These are phyloP conservation scores for Suillus placidus DNA, from an alignment of 768 basidiomycete genomes.

Conservation along the genomic window DNA sequence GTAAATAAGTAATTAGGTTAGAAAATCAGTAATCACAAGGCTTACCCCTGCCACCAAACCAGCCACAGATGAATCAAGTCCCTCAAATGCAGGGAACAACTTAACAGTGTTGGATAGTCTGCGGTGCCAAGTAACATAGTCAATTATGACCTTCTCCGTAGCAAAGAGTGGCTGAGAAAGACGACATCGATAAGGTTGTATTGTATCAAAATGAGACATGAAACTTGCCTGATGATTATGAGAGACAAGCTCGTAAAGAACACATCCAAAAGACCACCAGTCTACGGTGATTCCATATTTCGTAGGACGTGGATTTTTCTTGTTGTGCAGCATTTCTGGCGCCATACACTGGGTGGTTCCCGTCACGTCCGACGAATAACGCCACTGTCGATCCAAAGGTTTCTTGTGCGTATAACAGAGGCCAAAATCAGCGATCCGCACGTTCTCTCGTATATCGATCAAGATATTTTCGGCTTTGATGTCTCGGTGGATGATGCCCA, in stretches of 20 bases:
- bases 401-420: no score
- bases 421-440: no score
- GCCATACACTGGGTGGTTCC: no score
- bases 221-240: conserved; percentile 25
- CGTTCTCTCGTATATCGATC: no score
- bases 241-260: conserved; percentile 42
- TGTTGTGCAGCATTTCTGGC: no score
- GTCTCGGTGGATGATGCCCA: no score
- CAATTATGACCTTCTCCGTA: conserved; percentile 24
- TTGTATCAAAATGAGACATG: background rate
- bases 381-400: no score
- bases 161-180: conserved; percentile 30
- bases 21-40: background rate
- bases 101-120: conserved; percentile 8
- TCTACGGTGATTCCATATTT: conserved; percentile 39
- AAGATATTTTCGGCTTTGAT: no score
- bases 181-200: background rate
- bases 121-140: conserved; percentile 25
- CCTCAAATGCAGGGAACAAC: conserved; percentile 27
- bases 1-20: background rate
- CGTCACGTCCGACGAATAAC: conserved; percentile 27
- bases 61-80: conserved; percentile 26
- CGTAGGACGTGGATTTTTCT: conserved; percentile 10
- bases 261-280: conserved; percentile 46
- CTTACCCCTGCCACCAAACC: conserved; percentile 37